Percentiles rank a stretch among this genome's conserved stretches.
phyloP scores from a whole-genome alignment of 306 rosid species.

The Vigna reflexopilosa region DNA sequence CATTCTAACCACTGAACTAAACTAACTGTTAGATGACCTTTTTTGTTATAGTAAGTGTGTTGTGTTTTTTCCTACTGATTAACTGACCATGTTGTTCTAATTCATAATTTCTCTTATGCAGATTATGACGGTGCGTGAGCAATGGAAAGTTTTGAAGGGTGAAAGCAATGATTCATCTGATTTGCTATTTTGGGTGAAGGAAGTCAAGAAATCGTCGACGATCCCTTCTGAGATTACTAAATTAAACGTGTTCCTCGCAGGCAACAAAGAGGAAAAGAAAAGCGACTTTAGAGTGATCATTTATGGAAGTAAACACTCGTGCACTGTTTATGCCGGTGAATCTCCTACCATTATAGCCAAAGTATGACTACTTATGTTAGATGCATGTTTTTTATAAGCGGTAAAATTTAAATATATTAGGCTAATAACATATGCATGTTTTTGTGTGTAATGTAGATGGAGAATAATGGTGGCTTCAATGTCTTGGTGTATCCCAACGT shows the following conservation, averaged over 20 bases:
- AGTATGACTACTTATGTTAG: not conserved
- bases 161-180: not conserved
- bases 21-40: no score
- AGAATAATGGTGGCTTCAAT: no score
- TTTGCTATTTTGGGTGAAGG: not conserved
- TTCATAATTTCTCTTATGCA: not conserved
- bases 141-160: not conserved
- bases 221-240: not conserved
- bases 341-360: not conserved
- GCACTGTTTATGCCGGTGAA: not conserved
- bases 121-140: no score
- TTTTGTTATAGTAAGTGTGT: no score
- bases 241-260: not conserved
- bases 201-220: not conserved
- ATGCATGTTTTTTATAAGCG: no score
- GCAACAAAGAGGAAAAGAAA: not conserved
- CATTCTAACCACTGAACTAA: no score
- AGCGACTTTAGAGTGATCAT: not conserved
- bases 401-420: no score
- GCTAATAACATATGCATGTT: no score
- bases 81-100: not conserved
- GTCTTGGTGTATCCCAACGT: no score
- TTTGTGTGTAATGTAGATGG: no score
- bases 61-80: no score
- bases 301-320: not conserved